A percentile compares a stretch with the other conserved stretches of the same genome.
phyloP scores from a whole-genome alignment of 768 basidiomycete species.

The Kwoniella pini region DNA sequence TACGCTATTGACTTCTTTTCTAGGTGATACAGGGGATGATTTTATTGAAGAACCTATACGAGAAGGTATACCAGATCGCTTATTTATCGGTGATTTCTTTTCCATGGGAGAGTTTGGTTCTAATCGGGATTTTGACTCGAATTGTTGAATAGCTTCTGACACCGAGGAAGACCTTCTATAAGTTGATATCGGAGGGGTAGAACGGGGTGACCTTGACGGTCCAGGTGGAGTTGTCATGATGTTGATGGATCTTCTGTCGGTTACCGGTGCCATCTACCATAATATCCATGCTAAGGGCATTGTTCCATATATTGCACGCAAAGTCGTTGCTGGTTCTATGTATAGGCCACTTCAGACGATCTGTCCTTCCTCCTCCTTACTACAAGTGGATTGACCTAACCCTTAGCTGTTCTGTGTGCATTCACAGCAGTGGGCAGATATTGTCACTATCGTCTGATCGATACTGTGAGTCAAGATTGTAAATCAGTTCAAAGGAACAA shows the following conservation, averaged over 20 bases:
- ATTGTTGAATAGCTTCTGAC: conserved; percentile 17
- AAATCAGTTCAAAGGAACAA: conserved; percentile 6
- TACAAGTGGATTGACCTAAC: not conserved
- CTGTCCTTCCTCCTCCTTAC: not conserved
- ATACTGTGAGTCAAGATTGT: no score
- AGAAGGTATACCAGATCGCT: conserved; percentile 4
- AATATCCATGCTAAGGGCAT: no score
- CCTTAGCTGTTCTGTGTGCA: no score
- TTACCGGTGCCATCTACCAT: not conserved
- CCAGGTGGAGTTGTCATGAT: not conserved
- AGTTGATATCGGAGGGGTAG: not conserved
- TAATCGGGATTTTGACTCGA: conserved; percentile 2
- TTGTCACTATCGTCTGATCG: no score
- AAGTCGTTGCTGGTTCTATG: not conserved
- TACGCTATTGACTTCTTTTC: not conserved
- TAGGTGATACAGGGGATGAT: conserved; percentile 3
- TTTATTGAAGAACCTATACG: conserved; percentile 1
- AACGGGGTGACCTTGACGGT: not conserved
- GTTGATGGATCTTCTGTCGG: not conserved
- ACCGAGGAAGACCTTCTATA: conserved; percentile 17
- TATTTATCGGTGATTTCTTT: conserved; percentile 3
- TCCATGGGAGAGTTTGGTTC: not conserved
- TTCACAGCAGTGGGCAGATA: no score
- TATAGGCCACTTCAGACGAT: not conserved
- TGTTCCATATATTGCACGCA: no score